Percentiles rank a stretch among this genome's conserved stretches.
Evolutionary conservation across 2,329 filamentous ascomycete genomes (phyloP).

Genomic region (Sporothrix schenckii): DNA sequence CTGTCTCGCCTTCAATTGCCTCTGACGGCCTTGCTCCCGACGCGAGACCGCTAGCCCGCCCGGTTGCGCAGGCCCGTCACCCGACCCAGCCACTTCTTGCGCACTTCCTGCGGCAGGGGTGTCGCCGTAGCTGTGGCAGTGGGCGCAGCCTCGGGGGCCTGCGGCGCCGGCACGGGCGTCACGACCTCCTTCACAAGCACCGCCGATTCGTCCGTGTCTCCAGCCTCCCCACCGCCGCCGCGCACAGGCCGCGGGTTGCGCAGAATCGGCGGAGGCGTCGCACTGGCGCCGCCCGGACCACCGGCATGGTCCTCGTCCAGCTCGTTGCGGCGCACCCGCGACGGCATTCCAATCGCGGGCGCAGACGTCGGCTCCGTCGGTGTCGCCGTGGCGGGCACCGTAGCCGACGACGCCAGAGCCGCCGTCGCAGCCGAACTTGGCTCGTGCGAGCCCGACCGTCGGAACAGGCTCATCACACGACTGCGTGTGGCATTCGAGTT

Average conservation of each 20-base stretch:
- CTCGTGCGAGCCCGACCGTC: constrained; percentile 51
- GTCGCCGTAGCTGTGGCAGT: neutral
- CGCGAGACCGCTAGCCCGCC: constrained; percentile 35
- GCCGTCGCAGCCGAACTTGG: constrained; percentile 34
- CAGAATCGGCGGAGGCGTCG: constrained; percentile 61
- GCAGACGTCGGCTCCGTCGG: constrained; percentile 36
- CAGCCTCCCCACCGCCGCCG: constrained; percentile 32
- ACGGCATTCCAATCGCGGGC: constrained; percentile 46
- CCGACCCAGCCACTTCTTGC: constrained; percentile 43
- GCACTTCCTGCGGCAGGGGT: constrained; percentile 19
- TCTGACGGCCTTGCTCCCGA: neutral
- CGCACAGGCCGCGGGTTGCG: constrained; percentile 44
- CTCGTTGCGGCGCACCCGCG: constrained; percentile 46
- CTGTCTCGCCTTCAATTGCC: neutral
- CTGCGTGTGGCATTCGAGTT: constrained; percentile 47
- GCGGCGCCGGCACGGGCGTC: neutral
- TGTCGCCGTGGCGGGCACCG: constrained; percentile 38
- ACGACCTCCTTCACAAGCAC: neutral
- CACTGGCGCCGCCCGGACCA: constrained; percentile 46
- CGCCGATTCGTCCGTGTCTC: neutral
- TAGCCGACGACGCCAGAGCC: constrained; percentile 37
- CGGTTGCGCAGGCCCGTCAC: constrained; percentile 41
- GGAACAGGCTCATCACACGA: constrained; percentile 56
- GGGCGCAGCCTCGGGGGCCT: neutral
- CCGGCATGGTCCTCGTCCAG: constrained; percentile 44